These are phyloP conservation scores for Avena eriantha DNA, from an alignment of 176 grass and related monocot genomes.

Conservation along the genomic window DNA sequence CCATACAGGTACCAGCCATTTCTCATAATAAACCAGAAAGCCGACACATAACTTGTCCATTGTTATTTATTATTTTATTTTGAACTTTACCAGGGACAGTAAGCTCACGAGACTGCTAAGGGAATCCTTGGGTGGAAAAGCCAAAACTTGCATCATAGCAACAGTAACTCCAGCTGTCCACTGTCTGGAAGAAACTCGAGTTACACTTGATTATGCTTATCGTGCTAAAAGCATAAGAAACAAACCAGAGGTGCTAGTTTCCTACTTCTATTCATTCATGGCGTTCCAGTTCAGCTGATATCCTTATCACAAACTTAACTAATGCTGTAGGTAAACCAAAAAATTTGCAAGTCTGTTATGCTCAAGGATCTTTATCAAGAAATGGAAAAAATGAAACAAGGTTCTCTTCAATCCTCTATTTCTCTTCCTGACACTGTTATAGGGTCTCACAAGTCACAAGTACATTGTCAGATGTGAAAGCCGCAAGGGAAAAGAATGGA, in stretches of 20 bases:
- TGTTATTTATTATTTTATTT: constrained; percentile 37
- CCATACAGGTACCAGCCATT: constrained; percentile 70
- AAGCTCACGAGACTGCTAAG: constrained; percentile 89
- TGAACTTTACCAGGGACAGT: constrained; percentile 74
- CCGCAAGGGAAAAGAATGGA: constrained; percentile 87
- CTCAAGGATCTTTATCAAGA: constrained; percentile 79
- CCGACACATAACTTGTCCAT: not conserved
- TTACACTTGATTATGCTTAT: constrained; percentile 93
- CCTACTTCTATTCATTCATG: constrained; percentile 37
- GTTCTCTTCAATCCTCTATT: constrained; percentile 36
- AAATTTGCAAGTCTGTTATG: constrained; percentile 68
- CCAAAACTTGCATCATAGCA: constrained; percentile 96
- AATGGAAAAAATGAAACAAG: constrained; percentile 96
- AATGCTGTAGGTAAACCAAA: constrained; percentile 73
- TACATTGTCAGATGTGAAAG: constrained; percentile 76
- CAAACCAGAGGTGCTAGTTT: constrained; percentile 71
- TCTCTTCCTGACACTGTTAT: constrained; percentile 24
- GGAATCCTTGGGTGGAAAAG: constrained; percentile 95
- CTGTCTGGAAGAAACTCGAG: constrained; percentile 83
- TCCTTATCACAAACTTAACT: constrained; percentile 34
- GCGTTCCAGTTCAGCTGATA: constrained; percentile 23
- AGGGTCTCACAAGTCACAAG: constrained; percentile 40
- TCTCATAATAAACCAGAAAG: constrained; percentile 20
- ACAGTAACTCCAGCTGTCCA: constrained; percentile 78
- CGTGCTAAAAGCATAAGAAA: constrained; percentile 90